Conservation (phyloP, 208 protist genomes). For the Angomonas ambiguus region DNA sequence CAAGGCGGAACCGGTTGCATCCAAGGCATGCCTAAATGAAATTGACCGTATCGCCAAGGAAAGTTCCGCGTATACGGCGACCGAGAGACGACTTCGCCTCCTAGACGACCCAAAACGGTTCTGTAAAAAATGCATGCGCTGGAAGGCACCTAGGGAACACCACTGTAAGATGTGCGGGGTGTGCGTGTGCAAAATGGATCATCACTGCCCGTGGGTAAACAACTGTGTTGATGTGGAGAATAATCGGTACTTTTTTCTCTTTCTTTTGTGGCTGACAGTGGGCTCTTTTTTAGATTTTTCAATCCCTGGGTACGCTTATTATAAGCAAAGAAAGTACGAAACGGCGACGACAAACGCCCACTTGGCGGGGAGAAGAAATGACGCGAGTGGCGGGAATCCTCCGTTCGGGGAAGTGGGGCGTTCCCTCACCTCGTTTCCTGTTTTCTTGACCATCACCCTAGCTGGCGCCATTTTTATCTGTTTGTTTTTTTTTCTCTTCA, state of each 20-base stretch:
- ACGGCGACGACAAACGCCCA: background rate
- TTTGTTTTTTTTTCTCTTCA: constrained; percentile 50
- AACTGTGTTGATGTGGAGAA: constrained; percentile 86
- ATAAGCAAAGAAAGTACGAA: constrained; percentile 23
- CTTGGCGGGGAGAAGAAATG: constrained; percentile 6
- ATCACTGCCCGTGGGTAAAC: constrained; percentile 91
- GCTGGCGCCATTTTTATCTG: constrained; percentile 36
- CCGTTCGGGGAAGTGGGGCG: constrained; percentile 23
- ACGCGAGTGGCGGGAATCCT: constrained; percentile 8
- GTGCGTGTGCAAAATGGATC: constrained; percentile 84
- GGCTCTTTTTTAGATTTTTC: constrained; percentile 22
- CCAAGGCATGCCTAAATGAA: constrained; percentile 20
- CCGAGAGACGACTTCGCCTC: constrained; percentile 30
- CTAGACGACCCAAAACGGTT: constrained; percentile 61
- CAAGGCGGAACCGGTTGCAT: too few species aligned
- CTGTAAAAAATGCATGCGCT: constrained; percentile 56
- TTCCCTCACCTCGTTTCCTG: constrained; percentile 23
- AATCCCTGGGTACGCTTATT: constrained; percentile 30
- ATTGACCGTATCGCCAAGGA: constrained; percentile 25
- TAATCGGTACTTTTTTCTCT: constrained; percentile 74
- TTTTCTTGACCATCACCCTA: constrained; percentile 28
- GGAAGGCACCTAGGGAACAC: constrained; percentile 83
- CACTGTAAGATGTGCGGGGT: constrained; percentile 76
- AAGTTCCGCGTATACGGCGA: constrained; percentile 24
- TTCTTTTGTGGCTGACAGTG: constrained; percentile 54